These are phyloP conservation scores for Aspergillus biplanus DNA, from an alignment of 495 filamentous ascomycete genomes.

Conservation along the genomic window DNA sequence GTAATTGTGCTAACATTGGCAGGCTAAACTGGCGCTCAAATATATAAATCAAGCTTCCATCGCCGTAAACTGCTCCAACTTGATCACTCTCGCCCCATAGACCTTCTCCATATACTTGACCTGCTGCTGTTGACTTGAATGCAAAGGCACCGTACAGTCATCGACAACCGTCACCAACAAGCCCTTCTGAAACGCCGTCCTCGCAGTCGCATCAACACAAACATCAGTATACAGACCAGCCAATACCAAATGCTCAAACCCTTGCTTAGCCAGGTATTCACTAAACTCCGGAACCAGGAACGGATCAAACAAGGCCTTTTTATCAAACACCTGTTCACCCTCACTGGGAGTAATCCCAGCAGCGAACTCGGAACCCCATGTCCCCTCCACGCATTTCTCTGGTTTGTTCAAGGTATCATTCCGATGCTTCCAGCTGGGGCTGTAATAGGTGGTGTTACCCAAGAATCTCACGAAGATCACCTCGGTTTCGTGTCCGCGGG, in stretches of 20 bases:
- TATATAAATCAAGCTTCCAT: neutral
- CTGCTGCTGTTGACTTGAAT: neutral
- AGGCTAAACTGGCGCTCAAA: too few relatives aligned
- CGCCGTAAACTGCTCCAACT: neutral
- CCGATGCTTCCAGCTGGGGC: conserved; percentile 11
- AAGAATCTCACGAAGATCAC: conserved; percentile 13
- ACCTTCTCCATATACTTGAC: conserved; percentile 12
- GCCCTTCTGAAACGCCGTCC: conserved; percentile 12
- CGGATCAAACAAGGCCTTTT: conserved; percentile 8
- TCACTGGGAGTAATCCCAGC: neutral
- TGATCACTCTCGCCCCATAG: conserved; percentile 17
- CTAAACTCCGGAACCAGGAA: conserved; percentile 8
- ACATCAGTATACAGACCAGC: conserved; percentile 12
- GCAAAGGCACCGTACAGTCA: conserved; percentile 3
- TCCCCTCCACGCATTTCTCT: conserved; percentile 7
- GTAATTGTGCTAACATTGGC: too few relatives aligned
- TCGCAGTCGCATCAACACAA: conserved; percentile 12
- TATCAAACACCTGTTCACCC: conserved; percentile 2
- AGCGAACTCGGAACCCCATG: conserved; percentile 9
- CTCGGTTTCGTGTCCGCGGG: neutral
- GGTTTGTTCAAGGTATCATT: neutral
- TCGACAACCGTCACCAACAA: conserved; percentile 5
- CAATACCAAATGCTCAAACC: conserved; percentile 12
- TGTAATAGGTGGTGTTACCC: conserved; percentile 5
- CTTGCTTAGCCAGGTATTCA: neutral